Base-by-base conservation (phyloP, 2,329 filamentous ascomycete species). In the Ceratocystis diversiconidia region DNA sequence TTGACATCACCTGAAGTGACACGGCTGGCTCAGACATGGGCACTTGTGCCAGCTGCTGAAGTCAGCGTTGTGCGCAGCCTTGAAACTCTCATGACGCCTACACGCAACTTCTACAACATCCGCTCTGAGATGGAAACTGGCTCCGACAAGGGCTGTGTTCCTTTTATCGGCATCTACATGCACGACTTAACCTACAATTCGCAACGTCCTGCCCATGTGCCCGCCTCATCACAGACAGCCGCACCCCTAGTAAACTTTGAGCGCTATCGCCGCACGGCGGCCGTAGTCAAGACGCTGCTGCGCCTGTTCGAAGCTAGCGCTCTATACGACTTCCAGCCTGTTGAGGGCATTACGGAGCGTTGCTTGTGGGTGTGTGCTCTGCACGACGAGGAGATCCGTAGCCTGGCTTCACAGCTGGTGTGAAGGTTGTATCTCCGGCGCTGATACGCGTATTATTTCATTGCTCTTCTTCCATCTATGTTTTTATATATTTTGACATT, bases 301-400 rank as follows among this genome's bases (percentile, higher is more conserved):
- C 80, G 89, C 25, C 78, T 94, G n/a, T 78, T 94, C 8, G 89
- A 94, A 74, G 86, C 88, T 1, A 92, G 88, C 72, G 84, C 85
- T 25, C 81, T 84, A 65, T 94, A 92, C 73, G 76, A 78, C 5
- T 91, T 92, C 73, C 81, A 85, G 70, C 85, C 88, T 0, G 84
- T 92, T 46, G 87, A 90, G 68, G 87, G 88, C 63, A 82, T 91
- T 62, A 86, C 89, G 3, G 88, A 90, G 74, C 81, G 88, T 69
- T 94, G 89, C 73, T 79, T 94, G n/a, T 94, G 90, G 89, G 85
- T 94, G 76, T 86, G 87, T 60, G 88, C 89, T 8, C 73, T 94
- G 65, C 82, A 77, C 65, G 89, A 92, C 69, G 83, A 85, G n/a
- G 88, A 92, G 71, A 90, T 94, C 71, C 76, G 82, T 66, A 77